A percentile compares a stretch with the other conserved stretches of the same genome.
Conservation (phyloP, 495 filamentous ascomycete genomes). For the Hypomontagnella monticulosa region DNA sequence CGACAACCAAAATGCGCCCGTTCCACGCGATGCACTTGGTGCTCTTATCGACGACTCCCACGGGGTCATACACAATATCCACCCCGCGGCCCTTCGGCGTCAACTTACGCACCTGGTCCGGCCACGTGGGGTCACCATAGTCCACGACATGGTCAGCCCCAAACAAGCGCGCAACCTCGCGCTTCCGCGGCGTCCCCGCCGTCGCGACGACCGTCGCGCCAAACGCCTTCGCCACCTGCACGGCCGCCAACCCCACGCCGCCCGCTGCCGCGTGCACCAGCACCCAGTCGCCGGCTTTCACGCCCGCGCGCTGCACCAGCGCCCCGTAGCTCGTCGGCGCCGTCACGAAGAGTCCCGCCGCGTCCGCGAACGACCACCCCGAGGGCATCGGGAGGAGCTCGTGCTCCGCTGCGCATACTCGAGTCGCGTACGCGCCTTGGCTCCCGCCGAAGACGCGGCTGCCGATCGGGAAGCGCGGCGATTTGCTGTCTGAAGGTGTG, state of each 20-base stretch:
- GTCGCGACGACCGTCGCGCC: conserved; percentile 92
- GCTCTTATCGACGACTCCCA: conserved; percentile 82
- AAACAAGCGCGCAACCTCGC: conserved; percentile 77
- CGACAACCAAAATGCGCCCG: conserved; percentile 84
- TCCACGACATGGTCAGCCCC: conserved; percentile 87
- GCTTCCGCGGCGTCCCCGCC: conserved; percentile 79
- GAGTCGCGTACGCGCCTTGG: conserved; percentile 88
- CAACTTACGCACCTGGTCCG: conserved; percentile 78
- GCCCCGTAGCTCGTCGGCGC: conserved; percentile 90
- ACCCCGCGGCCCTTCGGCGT: conserved; percentile 76
- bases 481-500: conserved; percentile 60
- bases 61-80: conserved; percentile 88
- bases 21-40: conserved; percentile 94
- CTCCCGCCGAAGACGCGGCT: conserved; percentile 86
- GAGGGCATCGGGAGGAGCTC: conserved; percentile 75
- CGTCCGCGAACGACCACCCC: conserved; percentile 85
- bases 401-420: conserved; percentile 71
- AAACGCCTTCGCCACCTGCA: conserved; percentile 90
- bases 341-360: conserved; percentile 90
- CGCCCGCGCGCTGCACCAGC: conserved; percentile 77
- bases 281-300: conserved; percentile 84
- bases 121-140: conserved; percentile 78
- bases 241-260: conserved; percentile 89
- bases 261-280: conserved; percentile 93
- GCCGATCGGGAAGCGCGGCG: conserved; percentile 71